Evolutionary conservation across 495 filamentous ascomycete genomes (phyloP).

Genomic region (Sordaria brevicollis): DNA sequence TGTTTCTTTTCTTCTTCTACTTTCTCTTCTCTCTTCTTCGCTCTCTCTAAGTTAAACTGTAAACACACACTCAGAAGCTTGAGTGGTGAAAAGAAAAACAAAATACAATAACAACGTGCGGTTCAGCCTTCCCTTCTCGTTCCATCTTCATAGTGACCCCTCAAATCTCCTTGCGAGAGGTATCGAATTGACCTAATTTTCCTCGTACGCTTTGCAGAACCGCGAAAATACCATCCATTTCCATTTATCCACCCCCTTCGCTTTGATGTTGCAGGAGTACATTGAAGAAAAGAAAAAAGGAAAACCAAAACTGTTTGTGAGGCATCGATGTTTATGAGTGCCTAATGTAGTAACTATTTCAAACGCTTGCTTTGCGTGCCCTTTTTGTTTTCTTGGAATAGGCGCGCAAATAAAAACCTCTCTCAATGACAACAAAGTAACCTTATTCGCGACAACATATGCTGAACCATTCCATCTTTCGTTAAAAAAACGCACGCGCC

Average conservation of each 20-base stretch:
- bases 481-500: neutral
- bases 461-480: neutral
- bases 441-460: neutral
- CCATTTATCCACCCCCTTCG: neutral
- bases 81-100: neutral
- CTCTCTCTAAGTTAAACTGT: neutral
- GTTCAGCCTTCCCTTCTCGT: neutral
- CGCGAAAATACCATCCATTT: neutral
- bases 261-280: neutral
- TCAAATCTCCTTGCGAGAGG: neutral
- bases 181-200: neutral
- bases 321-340: neutral
- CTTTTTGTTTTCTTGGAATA: neutral
- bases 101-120: neutral
- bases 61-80: neutral
- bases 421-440: neutral
- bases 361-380: neutral
- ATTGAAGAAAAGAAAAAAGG: neutral
- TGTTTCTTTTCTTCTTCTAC: neutral
- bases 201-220: neutral
- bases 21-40: neutral
- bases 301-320: neutral
- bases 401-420: neutral
- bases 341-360: neutral
- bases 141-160: neutral